Evolutionary conservation across 768 basidiomycete species (phyloP).

Genomic region (Tricholoma hemisulphureum): DNA sequence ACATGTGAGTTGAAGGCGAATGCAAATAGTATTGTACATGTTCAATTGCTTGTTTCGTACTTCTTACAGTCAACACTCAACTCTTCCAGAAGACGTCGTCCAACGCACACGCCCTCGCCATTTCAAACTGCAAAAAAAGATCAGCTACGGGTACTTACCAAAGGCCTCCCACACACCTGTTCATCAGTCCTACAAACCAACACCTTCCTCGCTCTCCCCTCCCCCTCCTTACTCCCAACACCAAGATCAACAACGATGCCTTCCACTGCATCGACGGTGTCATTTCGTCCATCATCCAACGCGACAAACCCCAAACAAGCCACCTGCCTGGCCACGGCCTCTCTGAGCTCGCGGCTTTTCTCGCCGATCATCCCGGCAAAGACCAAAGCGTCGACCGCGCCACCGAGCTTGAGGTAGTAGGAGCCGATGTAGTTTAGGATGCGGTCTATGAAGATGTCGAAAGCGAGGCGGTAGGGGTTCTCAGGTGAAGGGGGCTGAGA

Average conservation of each 20-base stretch:
- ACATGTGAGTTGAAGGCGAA: too few relatives aligned
- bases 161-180: constrained; percentile 38
- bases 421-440: constrained; percentile 70
- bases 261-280: constrained; percentile 30
- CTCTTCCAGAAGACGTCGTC: constrained; percentile 27
- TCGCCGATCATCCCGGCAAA: constrained; percentile 92
- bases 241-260: constrained; percentile 51
- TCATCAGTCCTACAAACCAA: constrained; percentile 70
- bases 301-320: constrained; percentile 59
- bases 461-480: constrained; percentile 58
- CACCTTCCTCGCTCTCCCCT: constrained; percentile 32
- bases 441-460: constrained; percentile 76
- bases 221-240: constrained; percentile 20
- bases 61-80: too few relatives aligned
- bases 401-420: constrained; percentile 71
- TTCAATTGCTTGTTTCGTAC: not conserved
- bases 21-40: not conserved
- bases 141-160: not conserved
- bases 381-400: constrained; percentile 72
- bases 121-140: constrained; percentile 31
- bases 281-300: constrained; percentile 50
- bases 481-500: constrained; percentile 20
- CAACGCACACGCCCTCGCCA: constrained; percentile 39
- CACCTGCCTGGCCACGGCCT: constrained; percentile 52
- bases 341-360: constrained; percentile 57